Conservation (phyloP, 2,329 filamentous ascomycete species). For the Fonsecaea erecta region DNA sequence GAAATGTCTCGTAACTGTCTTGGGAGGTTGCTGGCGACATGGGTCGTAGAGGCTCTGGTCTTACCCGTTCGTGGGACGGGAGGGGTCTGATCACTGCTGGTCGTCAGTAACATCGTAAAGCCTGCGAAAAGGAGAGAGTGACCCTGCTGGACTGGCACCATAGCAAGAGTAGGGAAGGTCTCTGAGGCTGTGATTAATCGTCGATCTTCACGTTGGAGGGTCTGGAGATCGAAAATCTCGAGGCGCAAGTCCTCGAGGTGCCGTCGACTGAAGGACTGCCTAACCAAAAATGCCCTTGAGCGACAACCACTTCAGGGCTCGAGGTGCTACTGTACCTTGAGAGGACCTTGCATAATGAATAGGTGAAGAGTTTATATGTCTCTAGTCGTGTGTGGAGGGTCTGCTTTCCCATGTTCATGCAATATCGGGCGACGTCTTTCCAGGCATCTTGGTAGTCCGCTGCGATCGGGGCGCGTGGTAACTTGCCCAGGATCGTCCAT, state of each 20-base stretch:
- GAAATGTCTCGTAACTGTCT: conserved; percentile 31
- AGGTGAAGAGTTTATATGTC: conserved; percentile 57
- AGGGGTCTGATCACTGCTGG: conserved; percentile 25
- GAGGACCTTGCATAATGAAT: conserved; percentile 50
- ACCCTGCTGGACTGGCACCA: conserved; percentile 29
- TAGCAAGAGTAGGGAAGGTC: conserved; percentile 23
- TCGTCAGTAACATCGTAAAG: conserved; percentile 3
- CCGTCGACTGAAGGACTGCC: conserved; percentile 25
- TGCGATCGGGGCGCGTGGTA: conserved; percentile 40
- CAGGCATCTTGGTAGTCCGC: conserved; percentile 56
- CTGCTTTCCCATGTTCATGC: conserved; percentile 53
- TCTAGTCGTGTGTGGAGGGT: conserved; percentile 55
- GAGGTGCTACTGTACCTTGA: conserved; percentile 47
- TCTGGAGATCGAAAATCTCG: conserved; percentile 34
- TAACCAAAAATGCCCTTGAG: conserved; percentile 22
- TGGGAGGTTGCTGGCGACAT: conserved; percentile 34
- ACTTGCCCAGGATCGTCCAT: conserved; percentile 50
- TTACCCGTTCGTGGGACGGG: conserved; percentile 29
- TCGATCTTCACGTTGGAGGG: conserved; percentile 27
- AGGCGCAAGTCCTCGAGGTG: conserved; percentile 30
- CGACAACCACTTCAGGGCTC: not conserved
- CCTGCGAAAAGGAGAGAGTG: not conserved
- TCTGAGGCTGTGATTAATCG: conserved; percentile 28
- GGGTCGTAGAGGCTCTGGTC: conserved; percentile 27
- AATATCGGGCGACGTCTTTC: conserved; percentile 50